Evolutionary conservation across 2,329 filamentous ascomycete genomes (phyloP), one percentile per base, ranked within the genome.

Genomic region (Teratosphaeria zuluensis): DNA sequence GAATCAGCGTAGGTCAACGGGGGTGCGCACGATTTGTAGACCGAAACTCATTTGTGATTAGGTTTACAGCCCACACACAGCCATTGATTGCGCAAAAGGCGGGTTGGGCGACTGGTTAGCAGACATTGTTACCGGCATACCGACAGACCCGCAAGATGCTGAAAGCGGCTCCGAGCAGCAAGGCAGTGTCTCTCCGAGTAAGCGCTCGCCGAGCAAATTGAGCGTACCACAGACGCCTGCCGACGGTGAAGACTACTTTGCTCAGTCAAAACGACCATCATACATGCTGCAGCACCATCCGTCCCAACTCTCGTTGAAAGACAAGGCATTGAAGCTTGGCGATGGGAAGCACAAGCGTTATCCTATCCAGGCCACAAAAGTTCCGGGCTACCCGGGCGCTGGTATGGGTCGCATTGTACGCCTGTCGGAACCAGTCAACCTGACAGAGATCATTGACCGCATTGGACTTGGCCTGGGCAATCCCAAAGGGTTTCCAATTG

Each of bases 41-140:
- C 19, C 52, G 48, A 28, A 28, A 28, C 57, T 57, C 42, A 58
- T 21, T 35, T 4, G 53, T n/a, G 28, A n/a, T 38, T 51, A 75
- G 74, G 74, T 99, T 58, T 99, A 97, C 78, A 91, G 88, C 64
- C 94, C 94, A 0, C 94, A 99, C 75, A 99, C 94, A 0, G 92
- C 94, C 14, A 84, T 97, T 51, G 94, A 99, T 74, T 90, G 90
- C 46, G 89, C 89, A 0, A 84, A 85, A 0, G 84, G 86, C 19
- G 94, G 94, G 3, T 83, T 99, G 65, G 95, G 92, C 70, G 90
- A 95, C 72, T 99, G 92, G 92, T 85, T 99, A 9, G 90, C 90
- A 61, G 88, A 95, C 69, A 86, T 95, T 54, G 84, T 96, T 21
- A 85, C 86, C 1, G 85, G 84, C 33, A 79, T 76, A 35, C 73